Evolutionary conservation across 495 filamentous ascomycete genomes (phyloP), one percentile per base, ranked within the genome.

Genomic region (Glarea lozoyensis): DNA sequence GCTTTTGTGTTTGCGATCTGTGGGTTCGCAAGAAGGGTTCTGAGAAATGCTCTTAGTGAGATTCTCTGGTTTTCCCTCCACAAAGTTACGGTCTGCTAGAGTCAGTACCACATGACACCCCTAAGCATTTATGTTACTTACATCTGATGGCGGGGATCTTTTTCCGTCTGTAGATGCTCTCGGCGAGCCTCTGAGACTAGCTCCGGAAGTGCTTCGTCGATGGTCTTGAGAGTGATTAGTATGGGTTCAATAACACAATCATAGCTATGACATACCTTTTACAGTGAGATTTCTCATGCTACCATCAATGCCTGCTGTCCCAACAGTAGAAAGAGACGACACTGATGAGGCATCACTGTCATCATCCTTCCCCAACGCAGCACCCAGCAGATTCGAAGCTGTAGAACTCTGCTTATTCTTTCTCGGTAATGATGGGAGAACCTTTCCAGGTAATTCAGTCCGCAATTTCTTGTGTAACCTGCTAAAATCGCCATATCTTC

Each of bases 41-140:
- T 76, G 15, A 98, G 63, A 57, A 92, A 97, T 3, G 93, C 90
- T 31, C 92, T 78, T 10, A 97, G 68, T 3, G 89, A 95, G 23
- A 98, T 82, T 44, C 92, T 76, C 61, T 98, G 92, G 46, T 81
- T 85, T 63, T 98, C 92, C 13, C 92, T 76, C 62, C 81, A 92
- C 13, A 98, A 72, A n/a, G n/a, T n/a, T 0, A 81, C 65, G 2
- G 81, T 64, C 20, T 48, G 51, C 30, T 62, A 20, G 10, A 19
- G 35, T 37, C 7, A 37, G 35, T 16, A 5, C n/a, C 9, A 4
- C 4, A 20, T 3, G 17, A 19, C 17, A n/a, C 10, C 35, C 22
- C 5, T 6, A 5, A 20, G 5, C 9, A 37, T 37, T 37, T 37
- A 37, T 6, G 35, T 6, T 4, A 18, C 37, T 23, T 46, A 51